Evolutionary conservation across 495 filamentous ascomycete species (phyloP), one percentile per base, ranked within the genome.

Genomic region (Baudoinia panamericana): DNA sequence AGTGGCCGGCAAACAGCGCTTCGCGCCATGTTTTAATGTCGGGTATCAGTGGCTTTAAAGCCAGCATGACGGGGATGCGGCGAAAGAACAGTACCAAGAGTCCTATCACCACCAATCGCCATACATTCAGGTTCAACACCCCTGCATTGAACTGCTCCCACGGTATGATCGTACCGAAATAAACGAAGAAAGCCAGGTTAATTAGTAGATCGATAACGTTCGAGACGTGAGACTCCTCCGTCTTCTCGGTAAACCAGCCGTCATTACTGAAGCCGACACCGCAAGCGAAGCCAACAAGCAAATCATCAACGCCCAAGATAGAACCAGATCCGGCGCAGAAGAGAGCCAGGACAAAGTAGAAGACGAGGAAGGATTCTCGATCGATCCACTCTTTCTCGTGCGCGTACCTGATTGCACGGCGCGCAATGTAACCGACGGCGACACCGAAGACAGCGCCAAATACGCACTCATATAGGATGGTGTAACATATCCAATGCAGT

Each of bases 21-120:
- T 99, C 92, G 40, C 92, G 81, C 92, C 92, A 99, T 0, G 90
- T 95, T 60, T 95, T 96, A 45, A 99, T 74, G 56, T 96, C 92
- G 5, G 90, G 90, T 57, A 99, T 94, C 5, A 96, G 19, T 0
- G 92, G 88, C 55, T 96, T 96, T 28, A 96, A 61, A 0, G 74
- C 58, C 63, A 99, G 57, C 90, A 99, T 95, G 56, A 94, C 81
- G 0, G 92, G 92, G 28, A 99, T 93, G 10, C 92, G 80, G 31
- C 92, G 82, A 70, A 99, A 96, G 45, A 99, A 75, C 38, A 99
- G 77, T 46, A 99, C 84, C 36, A 96, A 72, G 22, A 99, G 60
- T 17, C 84, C 82, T 53, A 99, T 82, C 28, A 96, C 82, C 7
- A 84, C 74, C 15, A 99, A 67, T 45, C 82, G 68, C 92, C 92